Percentiles rank a stretch among this genome's conserved stretches.
phyloP scores from a whole-genome alignment of 2,329 filamentous ascomycete genomes.

The Stemphylium vesicarium region DNA sequence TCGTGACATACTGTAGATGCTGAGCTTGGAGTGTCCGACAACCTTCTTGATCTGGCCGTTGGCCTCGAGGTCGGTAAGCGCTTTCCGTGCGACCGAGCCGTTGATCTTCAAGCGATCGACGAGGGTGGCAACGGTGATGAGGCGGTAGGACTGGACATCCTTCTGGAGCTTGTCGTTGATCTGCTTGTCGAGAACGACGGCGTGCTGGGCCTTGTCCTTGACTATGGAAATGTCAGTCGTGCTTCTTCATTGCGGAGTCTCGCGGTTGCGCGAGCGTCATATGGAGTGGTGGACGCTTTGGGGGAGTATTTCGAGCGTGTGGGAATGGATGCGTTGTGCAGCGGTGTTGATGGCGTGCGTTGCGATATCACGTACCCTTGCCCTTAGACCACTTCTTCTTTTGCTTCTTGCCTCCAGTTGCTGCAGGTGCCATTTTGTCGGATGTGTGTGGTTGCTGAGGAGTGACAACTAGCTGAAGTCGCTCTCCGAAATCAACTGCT shows the following conservation, averaged over 20 bases:
- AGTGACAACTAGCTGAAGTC: constrained; percentile 23
- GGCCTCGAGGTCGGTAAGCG: constrained; percentile 92
- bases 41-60: constrained; percentile 99
- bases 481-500: not conserved
- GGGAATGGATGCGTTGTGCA: constrained; percentile 2
- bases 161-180: constrained; percentile 99
- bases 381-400: constrained; percentile 81
- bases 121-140: constrained; percentile 97
- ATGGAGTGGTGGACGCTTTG: not conserved
- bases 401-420: constrained; percentile 76
- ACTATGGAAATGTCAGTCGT: constrained; percentile 64
- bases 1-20: constrained; percentile 85
- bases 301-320: not conserved
- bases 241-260: constrained; percentile 14
- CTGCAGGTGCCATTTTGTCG: constrained; percentile 59
- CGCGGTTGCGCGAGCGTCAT: constrained; percentile 8
- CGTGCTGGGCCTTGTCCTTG: constrained; percentile 99
- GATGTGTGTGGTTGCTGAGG: constrained; percentile 48
- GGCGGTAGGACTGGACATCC: constrained; percentile 99
- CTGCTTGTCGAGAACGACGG: constrained; percentile 97
- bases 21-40: constrained; percentile 94
- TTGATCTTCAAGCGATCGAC: constrained; percentile 99
- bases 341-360: constrained; percentile 23
- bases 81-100: constrained; percentile 90
- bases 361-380: constrained; percentile 57